Percentiles rank a stretch among this genome's conserved stretches.
phyloP scores from a whole-genome alignment of 179 eudicot species.

The Actinidia arguta region DNA sequence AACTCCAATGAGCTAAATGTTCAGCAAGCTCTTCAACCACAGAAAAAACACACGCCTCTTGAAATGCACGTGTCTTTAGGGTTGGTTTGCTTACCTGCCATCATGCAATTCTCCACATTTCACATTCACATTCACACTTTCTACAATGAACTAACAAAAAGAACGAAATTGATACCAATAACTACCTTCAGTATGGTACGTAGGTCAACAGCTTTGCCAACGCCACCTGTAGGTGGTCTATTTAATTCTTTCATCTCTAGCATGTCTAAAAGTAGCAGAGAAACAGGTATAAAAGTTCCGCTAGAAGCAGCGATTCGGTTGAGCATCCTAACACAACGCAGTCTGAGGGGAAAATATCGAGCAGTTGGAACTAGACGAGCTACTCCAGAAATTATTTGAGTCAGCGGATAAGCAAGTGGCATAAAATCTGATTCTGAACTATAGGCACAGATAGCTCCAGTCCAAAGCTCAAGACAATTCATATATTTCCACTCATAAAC shows the following conservation, averaged over 20 bases:
- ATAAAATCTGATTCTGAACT: constrained; percentile 78
- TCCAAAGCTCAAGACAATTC: constrained; percentile 97
- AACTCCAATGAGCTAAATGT: constrained; percentile 97
- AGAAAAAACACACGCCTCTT: constrained; percentile 85
- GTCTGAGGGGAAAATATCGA: constrained; percentile 87
- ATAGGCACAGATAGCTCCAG: constrained; percentile 85
- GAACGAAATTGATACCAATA: not conserved
- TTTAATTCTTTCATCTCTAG: constrained; percentile 93
- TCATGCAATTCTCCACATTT: constrained; percentile 17
- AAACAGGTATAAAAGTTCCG: constrained; percentile 81
- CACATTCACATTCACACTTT: not conserved
- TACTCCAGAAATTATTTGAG: constrained; percentile 91
- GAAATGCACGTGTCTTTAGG: constrained; percentile 81
- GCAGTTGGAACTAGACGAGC: constrained; percentile 93
- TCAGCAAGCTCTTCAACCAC: constrained; percentile 91
- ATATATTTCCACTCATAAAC: constrained; percentile 96
- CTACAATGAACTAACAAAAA: not conserved
- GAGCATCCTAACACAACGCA: constrained; percentile 95
- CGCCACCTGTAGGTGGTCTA: constrained; percentile 88
- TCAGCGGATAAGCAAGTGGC: constrained; percentile 93
- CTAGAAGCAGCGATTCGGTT: constrained; percentile 89
- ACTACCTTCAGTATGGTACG: constrained; percentile 70
- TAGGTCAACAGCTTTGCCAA: constrained; percentile 88
- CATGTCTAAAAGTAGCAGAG: constrained; percentile 87
- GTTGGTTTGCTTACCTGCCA: constrained; percentile 80